Evolutionary conservation across 2,329 filamentous ascomycete genomes (phyloP).

Genomic region (Rhexocercosporidium sp.): DNA sequence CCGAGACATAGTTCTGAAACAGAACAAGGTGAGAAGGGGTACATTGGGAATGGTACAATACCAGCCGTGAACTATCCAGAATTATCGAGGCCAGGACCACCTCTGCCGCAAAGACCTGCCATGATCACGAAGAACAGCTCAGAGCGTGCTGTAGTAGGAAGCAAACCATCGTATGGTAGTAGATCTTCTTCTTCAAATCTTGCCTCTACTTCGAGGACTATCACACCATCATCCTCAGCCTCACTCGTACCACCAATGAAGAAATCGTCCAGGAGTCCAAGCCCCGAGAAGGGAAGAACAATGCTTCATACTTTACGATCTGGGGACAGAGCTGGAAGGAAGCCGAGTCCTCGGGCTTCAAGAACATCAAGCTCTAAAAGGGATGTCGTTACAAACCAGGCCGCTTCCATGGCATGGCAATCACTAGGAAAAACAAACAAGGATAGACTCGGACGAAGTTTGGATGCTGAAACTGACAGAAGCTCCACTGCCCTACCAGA

Average conservation of each 20-base stretch:
- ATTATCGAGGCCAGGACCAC: constrained; percentile 68
- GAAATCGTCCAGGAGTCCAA: constrained; percentile 52
- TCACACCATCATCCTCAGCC: constrained; percentile 26
- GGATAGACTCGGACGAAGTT: constrained; percentile 38
- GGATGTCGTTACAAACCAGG: constrained; percentile 64
- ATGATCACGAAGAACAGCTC: constrained; percentile 55
- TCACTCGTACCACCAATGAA: constrained; percentile 40
- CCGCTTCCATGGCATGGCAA: constrained; percentile 65
- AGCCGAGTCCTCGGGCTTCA: constrained; percentile 44
- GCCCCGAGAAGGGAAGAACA: constrained; percentile 61
- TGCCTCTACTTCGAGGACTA: constrained; percentile 25
- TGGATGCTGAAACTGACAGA: constrained; percentile 36
- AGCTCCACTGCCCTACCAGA: constrained; percentile 36
- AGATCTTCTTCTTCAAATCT: constrained; percentile 22
- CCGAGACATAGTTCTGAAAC: constrained; percentile 39
- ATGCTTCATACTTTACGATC: constrained; percentile 67
- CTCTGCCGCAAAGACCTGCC: constrained; percentile 61
- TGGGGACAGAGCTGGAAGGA: constrained; percentile 53
- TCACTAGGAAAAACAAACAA: constrained; percentile 34
- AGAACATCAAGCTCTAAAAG: constrained; percentile 34
- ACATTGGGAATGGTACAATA: constrained; percentile 82
- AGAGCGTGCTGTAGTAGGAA: constrained; percentile 50
- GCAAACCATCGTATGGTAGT: constrained; percentile 18
- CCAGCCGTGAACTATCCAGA: constrained; percentile 81
- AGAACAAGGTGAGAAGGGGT: constrained; percentile 52